phyloP scores from a whole-genome alignment of 176 grass and related monocot genomes.

The Triticum dicoccoides region DNA sequence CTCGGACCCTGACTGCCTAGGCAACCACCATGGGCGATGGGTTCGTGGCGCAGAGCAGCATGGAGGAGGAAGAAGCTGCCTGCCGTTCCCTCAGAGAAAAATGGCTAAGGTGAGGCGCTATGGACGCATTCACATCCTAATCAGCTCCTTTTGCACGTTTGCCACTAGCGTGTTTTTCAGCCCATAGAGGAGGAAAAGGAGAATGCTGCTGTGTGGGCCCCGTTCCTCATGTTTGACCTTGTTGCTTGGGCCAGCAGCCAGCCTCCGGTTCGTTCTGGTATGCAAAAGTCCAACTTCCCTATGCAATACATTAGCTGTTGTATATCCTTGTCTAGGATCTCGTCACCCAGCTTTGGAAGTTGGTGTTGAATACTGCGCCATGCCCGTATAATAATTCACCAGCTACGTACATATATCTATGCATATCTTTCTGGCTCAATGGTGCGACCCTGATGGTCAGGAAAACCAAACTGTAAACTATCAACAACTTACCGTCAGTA shows the following conservation, averaged over 20 bases:
- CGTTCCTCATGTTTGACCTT: conserved; percentile 44
- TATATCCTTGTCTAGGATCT: neutral
- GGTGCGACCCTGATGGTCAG: neutral
- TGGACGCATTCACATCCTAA: conserved; percentile 20
- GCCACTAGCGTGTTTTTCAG: conserved; percentile 28
- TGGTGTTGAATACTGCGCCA: conserved; percentile 34
- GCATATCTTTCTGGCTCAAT: conserved; percentile 18
- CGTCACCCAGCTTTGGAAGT: conserved; percentile 35
- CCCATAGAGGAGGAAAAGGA: neutral
- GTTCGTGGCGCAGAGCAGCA: neutral
- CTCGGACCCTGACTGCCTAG: conserved; percentile 5
- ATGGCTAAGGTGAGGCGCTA: conserved; percentile 29
- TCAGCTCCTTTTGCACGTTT: conserved; percentile 49
- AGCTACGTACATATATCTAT: conserved; percentile 19
- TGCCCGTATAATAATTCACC: neutral
- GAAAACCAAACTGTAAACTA: conserved; percentile 12
- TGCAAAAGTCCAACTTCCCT: conserved; percentile 48
- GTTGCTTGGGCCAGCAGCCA: conserved; percentile 5
- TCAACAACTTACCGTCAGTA: neutral
- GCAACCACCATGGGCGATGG: neutral
- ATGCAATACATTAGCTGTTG: conserved; percentile 22
- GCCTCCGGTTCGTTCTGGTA: conserved; percentile 1
- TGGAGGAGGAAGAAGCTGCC: conserved; percentile 25
- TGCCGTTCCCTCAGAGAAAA: conserved; percentile 8
- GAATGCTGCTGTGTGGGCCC: conserved; percentile 4